A percentile compares a stretch with the other conserved stretches of the same genome.
These are phyloP conservation scores for Mycena capillaripes DNA, from an alignment of 768 basidiomycete species.

Conservation along the genomic window DNA sequence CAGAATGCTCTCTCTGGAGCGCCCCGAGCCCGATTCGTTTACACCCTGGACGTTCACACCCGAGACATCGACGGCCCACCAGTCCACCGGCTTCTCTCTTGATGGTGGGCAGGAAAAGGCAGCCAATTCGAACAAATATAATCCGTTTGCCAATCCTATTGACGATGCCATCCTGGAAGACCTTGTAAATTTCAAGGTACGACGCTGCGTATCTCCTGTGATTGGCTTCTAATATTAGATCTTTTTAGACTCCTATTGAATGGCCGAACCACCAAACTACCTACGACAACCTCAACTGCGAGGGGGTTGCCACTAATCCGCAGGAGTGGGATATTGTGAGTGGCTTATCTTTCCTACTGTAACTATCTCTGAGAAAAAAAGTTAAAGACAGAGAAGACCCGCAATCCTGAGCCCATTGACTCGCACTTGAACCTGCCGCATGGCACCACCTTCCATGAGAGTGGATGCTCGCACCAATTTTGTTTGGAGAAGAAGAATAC, in stretches of 20 bases:
- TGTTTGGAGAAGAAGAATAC: no score
- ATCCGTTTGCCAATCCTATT: background rate
- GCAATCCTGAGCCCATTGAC: background rate
- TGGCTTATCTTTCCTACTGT: background rate
- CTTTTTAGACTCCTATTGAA: background rate
- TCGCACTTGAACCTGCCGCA: no score
- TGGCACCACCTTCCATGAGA: no score
- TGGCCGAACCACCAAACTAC: no score
- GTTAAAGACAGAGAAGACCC: no score
- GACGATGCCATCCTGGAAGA: background rate
- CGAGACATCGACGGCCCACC: no score
- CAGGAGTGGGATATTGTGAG: background rate
- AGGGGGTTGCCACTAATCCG: background rate
- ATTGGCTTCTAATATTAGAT: background rate
- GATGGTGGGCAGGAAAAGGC: background rate
- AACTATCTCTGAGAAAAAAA: no score
- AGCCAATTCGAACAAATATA: background rate
- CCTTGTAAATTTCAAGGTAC: background rate
- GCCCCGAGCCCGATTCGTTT: background rate
- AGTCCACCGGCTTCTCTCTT: no score
- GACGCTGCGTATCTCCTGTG: background rate
- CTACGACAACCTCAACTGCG: background rate
- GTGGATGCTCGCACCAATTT: no score
- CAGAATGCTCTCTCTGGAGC: background rate
- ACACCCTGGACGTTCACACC: no score